phyloP scores from a whole-genome alignment of 305 asterid genomes.

The Withania somnifera region DNA sequence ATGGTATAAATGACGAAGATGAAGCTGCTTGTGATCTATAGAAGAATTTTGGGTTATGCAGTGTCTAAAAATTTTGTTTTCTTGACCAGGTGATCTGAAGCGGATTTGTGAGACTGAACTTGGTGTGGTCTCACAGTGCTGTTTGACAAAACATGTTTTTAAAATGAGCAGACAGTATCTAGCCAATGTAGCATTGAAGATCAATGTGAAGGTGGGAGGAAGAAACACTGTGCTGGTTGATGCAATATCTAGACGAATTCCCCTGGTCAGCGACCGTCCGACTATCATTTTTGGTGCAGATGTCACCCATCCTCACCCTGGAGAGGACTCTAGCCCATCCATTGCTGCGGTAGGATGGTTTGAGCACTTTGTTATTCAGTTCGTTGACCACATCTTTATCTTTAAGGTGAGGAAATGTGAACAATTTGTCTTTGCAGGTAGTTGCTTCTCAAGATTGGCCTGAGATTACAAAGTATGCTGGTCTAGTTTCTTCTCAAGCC shows the following conservation, averaged over 20 bases:
- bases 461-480: constrained; percentile 85
- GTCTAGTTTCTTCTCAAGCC: constrained; percentile 90
- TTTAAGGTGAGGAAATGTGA: not conserved
- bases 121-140: constrained; percentile 95
- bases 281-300: constrained; percentile 98
- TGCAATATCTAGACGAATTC: constrained; percentile 79
- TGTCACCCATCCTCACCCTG: constrained; percentile 97
- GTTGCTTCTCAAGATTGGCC: constrained; percentile 99
- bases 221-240: constrained; percentile 84
- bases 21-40: not conserved
- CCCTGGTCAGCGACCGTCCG: constrained; percentile 87
- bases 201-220: constrained; percentile 94
- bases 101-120: constrained; percentile 93
- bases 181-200: constrained; percentile 86
- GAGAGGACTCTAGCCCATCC: constrained; percentile 96
- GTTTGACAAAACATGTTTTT: constrained; percentile 78
- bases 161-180: constrained; percentile 83
- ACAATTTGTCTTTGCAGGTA: constrained; percentile 36
- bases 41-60: not conserved
- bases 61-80: not conserved
- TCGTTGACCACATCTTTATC: not conserved
- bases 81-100: constrained; percentile 61
- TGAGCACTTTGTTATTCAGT: not conserved
- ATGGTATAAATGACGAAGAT: constrained; percentile 38
- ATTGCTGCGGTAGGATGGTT: constrained; percentile 78